These are phyloP conservation scores for Pythium folliculosum DNA, from an alignment of 352 stramenopile genomes.

Conservation along the genomic window DNA sequence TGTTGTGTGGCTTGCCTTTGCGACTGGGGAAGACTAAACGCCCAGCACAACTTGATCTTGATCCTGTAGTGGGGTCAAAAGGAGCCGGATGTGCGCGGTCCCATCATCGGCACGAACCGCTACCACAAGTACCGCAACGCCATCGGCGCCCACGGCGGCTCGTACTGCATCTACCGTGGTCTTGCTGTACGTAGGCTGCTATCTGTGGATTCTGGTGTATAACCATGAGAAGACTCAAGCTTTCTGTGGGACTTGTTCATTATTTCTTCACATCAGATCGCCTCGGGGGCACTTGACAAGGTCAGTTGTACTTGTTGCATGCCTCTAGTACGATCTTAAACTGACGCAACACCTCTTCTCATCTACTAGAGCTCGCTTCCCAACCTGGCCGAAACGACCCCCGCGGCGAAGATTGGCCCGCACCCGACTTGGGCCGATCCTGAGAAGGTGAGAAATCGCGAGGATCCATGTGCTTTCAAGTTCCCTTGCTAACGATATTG, in stretches of 20 bases:
- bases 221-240: background rate
- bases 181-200: constrained; percentile 79
- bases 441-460: constrained; percentile 71
- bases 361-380: constrained; percentile 42
- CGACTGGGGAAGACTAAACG: background rate
- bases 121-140: constrained; percentile 97
- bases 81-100: constrained; percentile 89
- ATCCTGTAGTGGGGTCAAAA: constrained; percentile 89
- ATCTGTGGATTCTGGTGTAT: background rate
- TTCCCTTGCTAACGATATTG: background rate
- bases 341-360: background rate
- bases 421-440: constrained; percentile 95
- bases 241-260: too few relatives aligned
- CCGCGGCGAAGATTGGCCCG: constrained; percentile 97
- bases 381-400: constrained; percentile 92
- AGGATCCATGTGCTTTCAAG: background rate
- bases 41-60: background rate
- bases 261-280: constrained; percentile 34
- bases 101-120: constrained; percentile 95
- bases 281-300: constrained; percentile 73
- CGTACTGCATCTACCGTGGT: constrained; percentile 98
- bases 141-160: constrained; percentile 97
- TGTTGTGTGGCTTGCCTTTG: background rate
- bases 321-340: background rate
- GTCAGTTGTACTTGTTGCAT: constrained; percentile 2